A percentile compares a stretch with the other conserved stretches of the same genome.
Evolutionary conservation across 1,139 yeast genomes (phyloP).

Genomic region (Trichomonascaceae sp.): DNA sequence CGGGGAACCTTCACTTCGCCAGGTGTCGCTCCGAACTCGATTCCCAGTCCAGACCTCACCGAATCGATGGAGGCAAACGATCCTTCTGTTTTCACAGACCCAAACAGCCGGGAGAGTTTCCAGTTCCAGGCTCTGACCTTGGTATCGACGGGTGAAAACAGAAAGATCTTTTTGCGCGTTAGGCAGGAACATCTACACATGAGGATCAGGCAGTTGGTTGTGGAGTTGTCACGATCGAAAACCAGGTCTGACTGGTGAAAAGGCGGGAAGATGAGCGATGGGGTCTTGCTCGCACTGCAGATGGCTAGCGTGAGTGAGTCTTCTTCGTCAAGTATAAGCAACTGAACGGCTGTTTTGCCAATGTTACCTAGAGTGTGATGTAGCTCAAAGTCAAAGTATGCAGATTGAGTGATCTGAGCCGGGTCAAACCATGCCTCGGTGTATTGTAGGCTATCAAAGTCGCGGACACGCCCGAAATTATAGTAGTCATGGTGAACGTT

Average conservation of each 20-base stretch:
- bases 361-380: constrained; percentile 17
- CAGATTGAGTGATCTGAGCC: constrained; percentile 19
- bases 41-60: constrained; percentile 7
- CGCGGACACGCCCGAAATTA: constrained; percentile 20
- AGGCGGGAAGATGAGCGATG: constrained; percentile 22
- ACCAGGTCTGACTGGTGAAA: constrained; percentile 22
- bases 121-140: constrained; percentile 14
- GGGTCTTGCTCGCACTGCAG: constrained; percentile 25
- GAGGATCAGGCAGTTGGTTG: constrained; percentile 8
- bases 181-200: constrained; percentile 11
- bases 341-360: constrained; percentile 18
- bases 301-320: constrained; percentile 21
- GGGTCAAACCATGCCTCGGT: constrained; percentile 21
- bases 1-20: background rate
- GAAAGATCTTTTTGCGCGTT: constrained; percentile 14
- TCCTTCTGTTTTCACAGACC: background rate
- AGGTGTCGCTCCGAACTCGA: constrained; percentile 4
- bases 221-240: constrained; percentile 7
- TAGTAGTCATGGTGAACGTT: constrained; percentile 16
- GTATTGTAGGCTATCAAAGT: constrained; percentile 18
- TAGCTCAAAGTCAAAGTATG: constrained; percentile 22
- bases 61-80: background rate
- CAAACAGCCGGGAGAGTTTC: constrained; percentile 18
- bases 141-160: constrained; percentile 18
- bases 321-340: constrained; percentile 12